Evolutionary conservation across 805 yeast species (phyloP).

Genomic region (Ogataea dorogensis): DNA sequence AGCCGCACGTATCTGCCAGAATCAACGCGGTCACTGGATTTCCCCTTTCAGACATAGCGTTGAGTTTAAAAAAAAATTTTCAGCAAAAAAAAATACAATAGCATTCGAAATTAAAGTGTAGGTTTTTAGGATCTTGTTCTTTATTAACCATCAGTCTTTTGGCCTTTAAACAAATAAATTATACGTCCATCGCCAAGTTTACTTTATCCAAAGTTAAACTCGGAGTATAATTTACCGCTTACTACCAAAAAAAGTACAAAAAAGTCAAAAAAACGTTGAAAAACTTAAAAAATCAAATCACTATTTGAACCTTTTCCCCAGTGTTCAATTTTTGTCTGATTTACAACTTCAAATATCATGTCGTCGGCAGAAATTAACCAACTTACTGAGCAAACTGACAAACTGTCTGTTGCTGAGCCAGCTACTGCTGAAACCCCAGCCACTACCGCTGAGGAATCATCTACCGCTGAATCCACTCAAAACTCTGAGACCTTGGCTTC

Average conservation of each 20-base stretch:
- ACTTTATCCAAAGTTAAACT: conserved; percentile 12
- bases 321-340: conserved; percentile 15
- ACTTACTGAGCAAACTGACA: conserved; percentile 35
- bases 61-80: conserved; percentile 11
- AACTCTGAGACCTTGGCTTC: conserved; percentile 71
- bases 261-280: conserved; percentile 18
- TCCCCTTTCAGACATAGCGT: conserved; percentile 13
- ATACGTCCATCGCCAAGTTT: conserved; percentile 19
- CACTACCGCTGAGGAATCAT: conserved; percentile 34
- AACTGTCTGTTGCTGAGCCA: conserved; percentile 33
- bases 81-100: conserved; percentile 11
- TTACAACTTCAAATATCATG: conserved; percentile 21
- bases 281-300: conserved; percentile 21
- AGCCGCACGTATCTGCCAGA: conserved; percentile 7
- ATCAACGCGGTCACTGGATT: conserved; percentile 8
- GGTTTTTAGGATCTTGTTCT: conserved; percentile 16
- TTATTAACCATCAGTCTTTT: conserved; percentile 12
- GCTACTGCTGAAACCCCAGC: conserved; percentile 32
- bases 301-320: conserved; percentile 8
- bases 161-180: conserved; percentile 12
- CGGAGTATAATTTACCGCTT: conserved; percentile 19
- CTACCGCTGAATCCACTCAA: conserved; percentile 35
- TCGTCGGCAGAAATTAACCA: conserved; percentile 36
- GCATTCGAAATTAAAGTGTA: conserved; percentile 7
- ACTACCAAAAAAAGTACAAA: conserved; percentile 20